phyloP scores from a whole-genome alignment of 768 basidiomycete species.

The Suillus fuscotomentosus region DNA sequence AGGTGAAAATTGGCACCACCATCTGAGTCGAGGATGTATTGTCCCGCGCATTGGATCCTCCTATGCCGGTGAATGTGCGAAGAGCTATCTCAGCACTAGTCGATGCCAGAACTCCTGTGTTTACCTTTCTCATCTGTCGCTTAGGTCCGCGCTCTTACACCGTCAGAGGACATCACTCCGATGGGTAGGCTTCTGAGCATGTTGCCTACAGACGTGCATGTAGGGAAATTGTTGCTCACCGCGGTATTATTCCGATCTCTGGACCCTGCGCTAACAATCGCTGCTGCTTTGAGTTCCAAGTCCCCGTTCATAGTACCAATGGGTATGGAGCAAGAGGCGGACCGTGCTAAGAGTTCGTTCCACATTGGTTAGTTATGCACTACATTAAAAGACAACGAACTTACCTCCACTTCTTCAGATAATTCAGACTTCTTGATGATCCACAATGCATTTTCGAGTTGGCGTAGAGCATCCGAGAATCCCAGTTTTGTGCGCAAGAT shows the following conservation, averaged over 20 bases:
- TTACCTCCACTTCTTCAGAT: conserved; percentile 43
- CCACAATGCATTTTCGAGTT: conserved; percentile 85
- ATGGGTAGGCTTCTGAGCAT: conserved; percentile 90
- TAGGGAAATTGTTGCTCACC: conserved; percentile 88
- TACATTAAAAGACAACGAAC: background rate
- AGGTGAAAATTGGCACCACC: conserved; percentile 75
- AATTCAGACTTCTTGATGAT: conserved; percentile 95
- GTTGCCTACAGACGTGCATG: conserved; percentile 92
- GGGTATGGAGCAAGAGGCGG: conserved; percentile 84
- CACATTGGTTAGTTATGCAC: conserved; percentile 52
- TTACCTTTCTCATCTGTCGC: conserved; percentile 8
- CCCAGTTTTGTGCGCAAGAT: conserved; percentile 64
- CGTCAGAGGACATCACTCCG: conserved; percentile 87
- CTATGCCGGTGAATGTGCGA: conserved; percentile 81
- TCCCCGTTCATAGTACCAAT: conserved; percentile 90
- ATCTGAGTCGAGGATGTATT: conserved; percentile 80
- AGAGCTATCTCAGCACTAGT: conserved; percentile 88
- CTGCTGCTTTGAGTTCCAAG: conserved; percentile 89
- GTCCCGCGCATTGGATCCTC: conserved; percentile 86
- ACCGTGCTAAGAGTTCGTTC: conserved; percentile 80
- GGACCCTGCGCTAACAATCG: conserved; percentile 96
- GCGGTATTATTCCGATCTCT: conserved; percentile 86
- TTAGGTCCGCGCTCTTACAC: conserved; percentile 83
- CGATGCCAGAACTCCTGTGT: conserved; percentile 25
- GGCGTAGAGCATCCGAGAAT: conserved; percentile 76